Percentiles rank a stretch among this genome's conserved stretches.
Conservation (phyloP, 106 monocot genomes). For the Chionographis japonica region DNA sequence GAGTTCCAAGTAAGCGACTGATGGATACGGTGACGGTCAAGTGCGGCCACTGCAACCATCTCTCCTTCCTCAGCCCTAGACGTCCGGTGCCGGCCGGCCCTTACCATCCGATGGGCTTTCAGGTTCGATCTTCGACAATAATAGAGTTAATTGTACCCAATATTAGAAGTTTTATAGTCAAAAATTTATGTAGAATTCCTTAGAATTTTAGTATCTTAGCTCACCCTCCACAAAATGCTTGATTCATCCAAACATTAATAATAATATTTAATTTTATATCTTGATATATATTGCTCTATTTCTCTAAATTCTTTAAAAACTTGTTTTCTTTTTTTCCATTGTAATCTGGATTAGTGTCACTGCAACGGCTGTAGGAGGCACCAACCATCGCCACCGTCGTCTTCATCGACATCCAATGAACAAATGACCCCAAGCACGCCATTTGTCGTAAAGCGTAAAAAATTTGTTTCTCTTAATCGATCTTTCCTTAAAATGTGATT, state of each 20-base stretch:
- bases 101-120: constrained; percentile 35
- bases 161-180: too few species aligned
- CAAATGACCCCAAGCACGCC: constrained; percentile 15
- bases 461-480: too few species aligned
- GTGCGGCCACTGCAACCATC: constrained; percentile 56
- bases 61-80: constrained; percentile 57
- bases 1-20: constrained; percentile 48
- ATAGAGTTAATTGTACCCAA: too few species aligned
- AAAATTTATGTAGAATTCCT: too few species aligned
- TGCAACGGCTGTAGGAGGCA: constrained; percentile 24
- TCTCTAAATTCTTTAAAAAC: background rate
- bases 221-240: too few species aligned
- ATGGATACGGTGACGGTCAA: constrained; percentile 60
- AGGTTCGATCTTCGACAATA: constrained; percentile 15
- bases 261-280: too few species aligned
- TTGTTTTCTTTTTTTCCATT: background rate
- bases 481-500: too few species aligned
- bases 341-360: constrained; percentile 9
- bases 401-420: constrained; percentile 10
- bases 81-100: constrained; percentile 33
- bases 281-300: background rate
- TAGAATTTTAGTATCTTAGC: too few species aligned
- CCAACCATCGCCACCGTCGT: constrained; percentile 17
- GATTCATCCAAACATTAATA: too few species aligned
- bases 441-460: constrained; percentile 42